Percentiles rank a stretch among this genome's conserved stretches.
phyloP scores from a whole-genome alignment of 768 basidiomycete species.

The Pulveroboletus sp. region DNA sequence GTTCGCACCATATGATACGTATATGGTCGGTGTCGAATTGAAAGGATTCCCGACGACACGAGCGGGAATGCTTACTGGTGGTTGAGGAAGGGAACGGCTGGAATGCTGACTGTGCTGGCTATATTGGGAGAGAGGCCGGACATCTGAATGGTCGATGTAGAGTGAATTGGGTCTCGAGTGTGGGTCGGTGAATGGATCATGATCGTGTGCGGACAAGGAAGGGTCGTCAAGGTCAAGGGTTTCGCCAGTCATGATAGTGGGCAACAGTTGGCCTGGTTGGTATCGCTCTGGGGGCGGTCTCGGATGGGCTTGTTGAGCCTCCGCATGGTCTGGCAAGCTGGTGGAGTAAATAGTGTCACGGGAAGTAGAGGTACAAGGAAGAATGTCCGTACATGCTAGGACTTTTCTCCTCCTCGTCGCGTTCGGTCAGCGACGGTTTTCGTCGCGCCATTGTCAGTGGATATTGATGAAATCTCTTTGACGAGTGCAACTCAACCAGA shows the following conservation, averaged over 20 bases:
- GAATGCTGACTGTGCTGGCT: constrained; percentile 36
- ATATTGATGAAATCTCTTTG: not conserved
- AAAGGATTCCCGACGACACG: constrained; percentile 26
- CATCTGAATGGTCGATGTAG: constrained; percentile 25
- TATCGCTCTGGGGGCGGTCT: constrained; percentile 37
- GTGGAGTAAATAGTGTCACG: not conserved
- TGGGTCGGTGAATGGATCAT: constrained; percentile 27
- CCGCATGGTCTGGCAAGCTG: constrained; percentile 9
- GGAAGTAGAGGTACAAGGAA: not conserved
- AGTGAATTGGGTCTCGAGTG: constrained; percentile 27
- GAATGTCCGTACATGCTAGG: constrained; percentile 4
- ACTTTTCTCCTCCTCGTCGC: constrained; percentile 3
- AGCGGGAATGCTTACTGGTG: constrained; percentile 9
- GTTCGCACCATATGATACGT: constrained; percentile 9
- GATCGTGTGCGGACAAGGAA: constrained; percentile 26
- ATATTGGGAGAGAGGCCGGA: constrained; percentile 31
- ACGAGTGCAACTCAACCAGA: not conserved
- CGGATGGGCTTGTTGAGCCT: not conserved
- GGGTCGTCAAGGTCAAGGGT: constrained; percentile 49
- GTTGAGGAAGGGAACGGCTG: constrained; percentile 25
- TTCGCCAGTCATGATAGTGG: constrained; percentile 62
- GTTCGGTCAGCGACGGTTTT: constrained; percentile 19
- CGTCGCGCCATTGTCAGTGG: constrained; percentile 13
- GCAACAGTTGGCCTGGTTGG: constrained; percentile 56
- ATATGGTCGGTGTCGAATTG: constrained; percentile 9